These are phyloP conservation scores for Pythium plurisporium DNA, from an alignment of 352 stramenopile genomes.

Conservation along the genomic window DNA sequence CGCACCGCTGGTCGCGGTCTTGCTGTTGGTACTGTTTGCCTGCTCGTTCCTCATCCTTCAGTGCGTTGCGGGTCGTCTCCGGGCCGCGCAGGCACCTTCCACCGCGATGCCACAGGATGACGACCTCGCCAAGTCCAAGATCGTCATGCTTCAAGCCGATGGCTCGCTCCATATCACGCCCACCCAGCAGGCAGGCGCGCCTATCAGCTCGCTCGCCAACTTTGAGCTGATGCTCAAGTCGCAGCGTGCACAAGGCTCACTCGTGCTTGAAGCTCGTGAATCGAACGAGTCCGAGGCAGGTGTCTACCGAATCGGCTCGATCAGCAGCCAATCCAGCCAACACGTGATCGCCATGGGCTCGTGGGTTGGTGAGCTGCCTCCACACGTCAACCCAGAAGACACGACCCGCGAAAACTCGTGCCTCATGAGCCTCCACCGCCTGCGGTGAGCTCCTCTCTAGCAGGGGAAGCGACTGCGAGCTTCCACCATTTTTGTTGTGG, in stretches of 20 bases:
- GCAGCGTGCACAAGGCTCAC: background rate
- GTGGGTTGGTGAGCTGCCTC: conserved; percentile 10
- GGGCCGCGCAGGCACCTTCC: background rate
- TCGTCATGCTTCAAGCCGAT: background rate
- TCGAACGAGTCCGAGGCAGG: conserved; percentile 11
- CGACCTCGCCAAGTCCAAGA: conserved; percentile 1
- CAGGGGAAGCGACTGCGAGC: background rate
- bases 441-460: background rate
- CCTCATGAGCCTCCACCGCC: conserved; percentile 10
- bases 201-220: conserved; percentile 21
- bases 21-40: conserved; percentile 33
- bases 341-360: conserved; percentile 21
- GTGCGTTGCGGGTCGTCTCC: conserved; percentile 31
- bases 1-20: conserved; percentile 30
- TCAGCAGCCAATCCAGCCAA: conserved; percentile 5
- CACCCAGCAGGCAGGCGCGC: conserved; percentile 19
- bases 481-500: background rate
- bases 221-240: conserved; percentile 48
- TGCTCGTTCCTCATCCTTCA: conserved; percentile 41
- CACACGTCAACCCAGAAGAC: background rate
- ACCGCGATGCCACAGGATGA: background rate
- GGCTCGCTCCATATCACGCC: conserved; percentile 6
- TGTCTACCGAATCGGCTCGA: conserved; percentile 15
- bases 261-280: background rate
- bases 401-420: conserved; percentile 1